Conservation (phyloP, 2,329 filamentous ascomycete species). For the Phyllachora maydis region DNA sequence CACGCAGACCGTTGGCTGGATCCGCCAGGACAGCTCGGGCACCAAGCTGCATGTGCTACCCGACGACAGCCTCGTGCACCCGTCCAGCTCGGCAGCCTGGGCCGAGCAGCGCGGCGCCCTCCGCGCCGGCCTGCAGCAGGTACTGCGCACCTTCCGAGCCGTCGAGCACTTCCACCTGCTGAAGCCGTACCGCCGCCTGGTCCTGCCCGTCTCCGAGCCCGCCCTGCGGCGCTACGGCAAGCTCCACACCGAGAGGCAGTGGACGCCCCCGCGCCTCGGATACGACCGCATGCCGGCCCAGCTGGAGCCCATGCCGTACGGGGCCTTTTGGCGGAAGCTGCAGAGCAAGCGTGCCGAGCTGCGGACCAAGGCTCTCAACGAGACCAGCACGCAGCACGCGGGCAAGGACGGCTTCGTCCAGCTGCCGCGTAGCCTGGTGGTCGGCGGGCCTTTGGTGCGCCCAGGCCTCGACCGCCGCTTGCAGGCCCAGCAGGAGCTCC, state of each 20-base stretch:
- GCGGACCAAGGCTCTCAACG: conserved; percentile 3
- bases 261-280: conserved; percentile 5
- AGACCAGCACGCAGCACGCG: conserved; percentile 1
- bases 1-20: conserved; percentile 4
- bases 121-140: conserved; percentile 22
- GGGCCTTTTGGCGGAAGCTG: conserved; percentile 2
- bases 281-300: conserved; percentile 1
- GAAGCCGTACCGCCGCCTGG: conserved; percentile 13
- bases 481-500: conserved; percentile 9
- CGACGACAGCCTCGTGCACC: conserved; percentile 5
- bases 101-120: conserved; percentile 17
- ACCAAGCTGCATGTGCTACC: conserved; percentile 3
- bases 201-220: conserved; percentile 14
- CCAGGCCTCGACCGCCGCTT: conserved; percentile 3
- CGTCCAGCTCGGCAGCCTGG: conserved; percentile 6
- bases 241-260: conserved; percentile 5
- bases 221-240: conserved; percentile 7
- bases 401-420: conserved; percentile 2
- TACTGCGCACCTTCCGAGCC: conserved; percentile 15
- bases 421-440: conserved; percentile 9
- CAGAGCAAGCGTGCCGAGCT: conserved; percentile 1
- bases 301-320: conserved; percentile 5
- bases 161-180: conserved; percentile 16
- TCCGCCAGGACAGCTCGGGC: not conserved
- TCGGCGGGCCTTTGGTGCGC: conserved; percentile 8